Evolutionary conservation across 805 yeast species (phyloP).

Genomic region (Cyberlindnera euphorbiiphila): DNA sequence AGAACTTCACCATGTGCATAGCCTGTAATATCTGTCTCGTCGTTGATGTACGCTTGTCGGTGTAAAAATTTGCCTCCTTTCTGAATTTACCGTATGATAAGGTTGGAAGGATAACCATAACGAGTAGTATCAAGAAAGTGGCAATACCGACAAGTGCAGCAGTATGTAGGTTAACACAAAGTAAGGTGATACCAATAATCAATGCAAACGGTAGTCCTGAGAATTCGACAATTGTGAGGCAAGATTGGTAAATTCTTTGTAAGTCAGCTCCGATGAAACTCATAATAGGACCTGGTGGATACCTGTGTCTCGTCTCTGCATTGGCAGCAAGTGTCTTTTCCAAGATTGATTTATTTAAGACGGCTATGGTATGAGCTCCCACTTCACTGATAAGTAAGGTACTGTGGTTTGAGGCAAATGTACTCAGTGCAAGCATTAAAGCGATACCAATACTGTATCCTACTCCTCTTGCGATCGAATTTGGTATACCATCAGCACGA

Average conservation of each 20-base stretch:
- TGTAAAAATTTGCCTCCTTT: slow-evolving; percentile 44
- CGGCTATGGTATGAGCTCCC: slow-evolving; percentile 65
- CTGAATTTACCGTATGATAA: slow-evolving; percentile 45
- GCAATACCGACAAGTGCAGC: slow-evolving; percentile 61
- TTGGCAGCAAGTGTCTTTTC: slow-evolving; percentile 60
- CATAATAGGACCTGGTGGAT: slow-evolving; percentile 62
- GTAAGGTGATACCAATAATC: slow-evolving; percentile 51
- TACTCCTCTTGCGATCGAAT: slow-evolving; percentile 49
- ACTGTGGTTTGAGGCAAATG: slow-evolving; percentile 38
- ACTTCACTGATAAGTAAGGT: slow-evolving; percentile 52
- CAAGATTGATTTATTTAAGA: slow-evolving; percentile 61
- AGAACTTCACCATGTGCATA: slow-evolving; percentile 65
- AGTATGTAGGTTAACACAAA: slow-evolving; percentile 59
- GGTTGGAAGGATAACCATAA: slow-evolving; percentile 38
- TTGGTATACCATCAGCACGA: slow-evolving; percentile 36
- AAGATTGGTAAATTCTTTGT: slow-evolving; percentile 43
- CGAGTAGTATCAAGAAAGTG: slow-evolving; percentile 38
- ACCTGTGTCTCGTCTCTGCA: slow-evolving; percentile 49
- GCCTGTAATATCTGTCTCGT: slow-evolving; percentile 54
- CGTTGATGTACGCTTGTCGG: slow-evolving; percentile 55
- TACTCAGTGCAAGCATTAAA: slow-evolving; percentile 29
- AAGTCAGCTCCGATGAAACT: slow-evolving; percentile 74
- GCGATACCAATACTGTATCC: slow-evolving; percentile 72
- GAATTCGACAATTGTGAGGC: not conserved
- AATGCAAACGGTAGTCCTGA: slow-evolving; percentile 32